These are phyloP conservation scores for Fraxinus dipetala DNA, from an alignment of 305 asterid genomes.

Conservation along the genomic window DNA sequence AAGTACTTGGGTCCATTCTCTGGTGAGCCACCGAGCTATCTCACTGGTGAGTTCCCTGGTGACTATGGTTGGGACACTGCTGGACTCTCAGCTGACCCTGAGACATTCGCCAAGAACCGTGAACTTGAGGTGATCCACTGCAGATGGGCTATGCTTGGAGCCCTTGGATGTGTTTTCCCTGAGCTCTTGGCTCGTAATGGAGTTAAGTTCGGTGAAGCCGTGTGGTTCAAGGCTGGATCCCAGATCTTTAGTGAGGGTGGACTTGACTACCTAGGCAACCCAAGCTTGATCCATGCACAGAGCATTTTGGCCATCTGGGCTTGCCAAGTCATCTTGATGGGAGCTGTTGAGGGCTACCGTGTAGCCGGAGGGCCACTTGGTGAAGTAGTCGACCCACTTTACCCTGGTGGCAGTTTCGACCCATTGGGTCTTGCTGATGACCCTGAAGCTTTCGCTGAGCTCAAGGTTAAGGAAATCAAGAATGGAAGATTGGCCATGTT, in stretches of 20 bases:
- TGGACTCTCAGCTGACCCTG: conserved; percentile 20
- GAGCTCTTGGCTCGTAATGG: conserved; percentile 12
- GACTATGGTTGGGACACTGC: conserved; percentile 24
- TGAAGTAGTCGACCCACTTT: conserved; percentile 16
- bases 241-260: conserved; percentile 16
- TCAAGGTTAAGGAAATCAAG: background rate
- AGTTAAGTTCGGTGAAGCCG: conserved; percentile 16
- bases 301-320: conserved; percentile 25
- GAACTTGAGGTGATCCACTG: background rate
- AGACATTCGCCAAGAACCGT: conserved; percentile 14
- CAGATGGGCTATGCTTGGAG: background rate
- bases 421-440: background rate
- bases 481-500: background rate
- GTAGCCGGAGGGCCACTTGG: conserved; percentile 21
- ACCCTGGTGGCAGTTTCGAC: conserved; percentile 13
- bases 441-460: conserved; percentile 3
- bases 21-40: conserved; percentile 17
- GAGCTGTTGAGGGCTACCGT: conserved; percentile 24
- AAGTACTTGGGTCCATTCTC: conserved; percentile 19
- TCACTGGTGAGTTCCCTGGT: conserved; percentile 21
- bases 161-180: conserved; percentile 9
- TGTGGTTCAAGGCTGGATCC: conserved; percentile 18
- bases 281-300: conserved; percentile 20
- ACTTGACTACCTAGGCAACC: conserved; percentile 18
- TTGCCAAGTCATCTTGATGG: conserved; percentile 18